Base-by-base conservation (phyloP, 2,329 filamentous ascomycete genomes). In the Didymella segeticola region DNA sequence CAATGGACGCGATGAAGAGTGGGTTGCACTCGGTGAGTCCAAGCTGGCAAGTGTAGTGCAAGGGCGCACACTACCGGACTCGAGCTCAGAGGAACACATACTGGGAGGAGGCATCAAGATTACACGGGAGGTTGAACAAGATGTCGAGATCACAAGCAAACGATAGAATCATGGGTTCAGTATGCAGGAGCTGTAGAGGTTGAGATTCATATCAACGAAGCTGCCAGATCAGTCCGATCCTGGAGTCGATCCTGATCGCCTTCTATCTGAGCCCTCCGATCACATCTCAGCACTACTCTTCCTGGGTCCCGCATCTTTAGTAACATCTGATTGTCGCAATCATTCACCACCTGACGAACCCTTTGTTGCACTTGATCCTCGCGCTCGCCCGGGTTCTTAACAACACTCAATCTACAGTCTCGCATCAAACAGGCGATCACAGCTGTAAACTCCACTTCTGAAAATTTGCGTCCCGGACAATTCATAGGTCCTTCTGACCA, bases 281-380 rank as follows among this genome's bases (percentile, higher is more conserved):
- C 38, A 15, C 25, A 29, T n/a, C 38, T 29, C 25, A 29, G 11
- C 23, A 7, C 30, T 8, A 27, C 25, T 14, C 26, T 37, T 23
- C 19, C 23, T 2, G 83, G 85, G 10, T 3, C 86, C 86, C 0
- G 82, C 86, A 5, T 78, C 80, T 4, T 64, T 66, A 2, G 65
- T 80, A 39, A 17, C 8, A 39, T 25, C n/a, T 39, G 37, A 9
- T 39, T 26, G n/a, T 39, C 23, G n/a, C 37, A 27, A 12, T 39
- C 37, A n/a, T 39, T 27, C 15, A 39, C 22, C 17, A 39, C 0
- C 75, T 88, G 33, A 77, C 81, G 22, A 88, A 88, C 66, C 75
- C 86, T 12, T 87, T 39, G 87, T 14, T 89, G 84, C 74, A 86
- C 23, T 15, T 41, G 38, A 4, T 4, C 2, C 27, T 43, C 27